Evolutionary conservation across 2,329 filamentous ascomycete genomes (phyloP), one percentile per base, ranked within the genome.

Genomic region (Phialemonium atrogriseum): DNA sequence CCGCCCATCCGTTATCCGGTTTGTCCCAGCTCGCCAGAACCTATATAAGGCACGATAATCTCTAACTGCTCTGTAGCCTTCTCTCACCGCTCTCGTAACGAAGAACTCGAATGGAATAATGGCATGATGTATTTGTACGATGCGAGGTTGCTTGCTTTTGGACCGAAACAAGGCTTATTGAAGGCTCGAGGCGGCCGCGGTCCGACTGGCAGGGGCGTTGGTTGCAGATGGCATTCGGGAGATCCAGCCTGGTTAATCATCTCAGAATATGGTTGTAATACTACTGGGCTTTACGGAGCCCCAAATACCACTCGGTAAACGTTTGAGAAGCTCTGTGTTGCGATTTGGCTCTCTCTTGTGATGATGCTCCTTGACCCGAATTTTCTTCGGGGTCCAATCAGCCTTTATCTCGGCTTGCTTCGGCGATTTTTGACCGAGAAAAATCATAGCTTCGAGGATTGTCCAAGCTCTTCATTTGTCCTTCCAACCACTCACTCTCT

Each of bases 1-100:
- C 24, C 78, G 84, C 56, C 91, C 91, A 34, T 80, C 85, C 8
- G 51, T 70, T 47, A 75, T 76, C 51, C 65, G 66, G 70, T 75
- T 64, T 33, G 63, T 44, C 22, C n/a, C n/a, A n/a, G n/a, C n/a
- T n/a, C n/a, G n/a, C n/a, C n/a, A n/a, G n/a, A n/a, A n/a, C n/a
- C n/a, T n/a, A n/a, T n/a, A n/a, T n/a, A n/a, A n/a, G n/a, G n/a
- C n/a, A n/a, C n/a, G n/a, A n/a, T n/a, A n/a, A n/a, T n/a, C n/a
- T n/a, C n/a, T n/a, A n/a, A n/a, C n/a, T n/a, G n/a, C n/a, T n/a
- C n/a, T n/a, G n/a, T n/a, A n/a, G n/a, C n/a, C n/a, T n/a, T n/a
- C n/a, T n/a, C n/a, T n/a, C n/a, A n/a, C n/a, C n/a, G n/a, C n/a
- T n/a, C n/a, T n/a, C n/a, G n/a, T n/a, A n/a, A n/a, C n/a, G n/a